Base-by-base conservation (phyloP, 352 stramenopile genomes). In the Phytophthora sp. region DNA sequence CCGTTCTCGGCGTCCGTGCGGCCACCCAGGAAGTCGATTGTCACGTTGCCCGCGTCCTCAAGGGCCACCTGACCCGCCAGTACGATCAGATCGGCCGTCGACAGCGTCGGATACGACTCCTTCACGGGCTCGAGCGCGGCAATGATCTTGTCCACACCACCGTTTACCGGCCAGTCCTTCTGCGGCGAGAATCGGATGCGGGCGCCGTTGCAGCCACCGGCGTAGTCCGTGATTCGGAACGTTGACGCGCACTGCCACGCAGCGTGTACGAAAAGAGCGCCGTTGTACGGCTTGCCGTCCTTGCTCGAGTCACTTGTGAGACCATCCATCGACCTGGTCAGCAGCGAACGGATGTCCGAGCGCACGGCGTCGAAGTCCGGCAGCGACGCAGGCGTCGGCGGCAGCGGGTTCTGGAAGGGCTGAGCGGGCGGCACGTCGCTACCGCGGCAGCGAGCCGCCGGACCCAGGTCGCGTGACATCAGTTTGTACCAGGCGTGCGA, bases 41-140 rank as follows among this genome's bases (percentile, higher is more conserved):
- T n/a, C n/a, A n/a, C n/a, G n/a, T n/a, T n/a, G n/a, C n/a, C n/a
- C n/a, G n/a, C n/a, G n/a, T n/a, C n/a, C n/a, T n/a, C n/a, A n/a
- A n/a, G n/a, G n/a, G n/a, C n/a, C n/a, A n/a, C n/a, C n/a, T n/a
- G 69, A 7, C 73, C 76, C 16, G 93, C 90, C 30, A 98, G 82
- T 4, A 94, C 97, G 65, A 95, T 98, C 46, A 98, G 71, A 74
- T 99, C 96, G 3, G 90, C 90, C 65, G 97, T 98, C 13, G 78
- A 89, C 38, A 98, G 82, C 35, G 71, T 79, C 15, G 89, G 80
- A 71, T 97, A 90, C 56, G 96, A 89, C n/a, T 86, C 73, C 71
- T 98, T 97, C 27, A 98, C 74, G 8, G 82, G 70, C 49, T 96
- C 82, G 8, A 98, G 78, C n/a, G 93, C 74, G 21, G 79, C 73